Evolutionary conservation across 2,329 filamentous ascomycete genomes (phyloP), one percentile per base, ranked within the genome.

Genomic region (Metarhizium brunneum): DNA sequence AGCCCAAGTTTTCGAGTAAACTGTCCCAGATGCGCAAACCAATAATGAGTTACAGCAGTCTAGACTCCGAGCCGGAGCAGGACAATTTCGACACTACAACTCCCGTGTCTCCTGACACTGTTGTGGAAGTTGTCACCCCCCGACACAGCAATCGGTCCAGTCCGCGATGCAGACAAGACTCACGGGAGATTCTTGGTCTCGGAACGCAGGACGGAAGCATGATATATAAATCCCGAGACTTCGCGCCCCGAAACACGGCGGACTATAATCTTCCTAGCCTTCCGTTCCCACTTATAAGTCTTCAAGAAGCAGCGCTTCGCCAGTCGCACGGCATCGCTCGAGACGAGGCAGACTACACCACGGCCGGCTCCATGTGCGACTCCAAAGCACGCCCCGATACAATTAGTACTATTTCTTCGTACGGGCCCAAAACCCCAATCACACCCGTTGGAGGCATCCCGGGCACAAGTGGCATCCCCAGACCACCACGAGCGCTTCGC

Each of bases 331-430:
- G 69, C 20, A 58, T 68, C 45, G 63, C 67, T 18, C 57, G 67
- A 14, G 70, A 70, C 6, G 68, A 72, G 50, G 70, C 72, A 54
- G 71, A 73, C 40, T 69, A 72, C 50, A 72, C 68, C 1, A 65
- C 70, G 38, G 56, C 60, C 3, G 63, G 60, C 2, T 56, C 58
- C 1, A 64, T 63, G 0, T 71, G 71, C 56, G 64, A 62, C 3
- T 61, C 62, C 29, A 65, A 61, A 54, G 61, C 58, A 8, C 64
- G 66, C 47, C 67, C 66, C 4, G 64, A 60, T 6, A 69, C 70
- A 1, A 54, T 65, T 47, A 70, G 68, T 54, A 69, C 69, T 6
- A 48, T 63, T 1, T 64, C 65, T 16, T 67, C 68, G 1, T 57
- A 55, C 18, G 56, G 60, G 4, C 63, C 66, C 4, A 56, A 57